These are phyloP conservation scores for Hirsutella rhossiliensis DNA, from an alignment of 2,329 filamentous ascomycete species.

Conservation along the genomic window DNA sequence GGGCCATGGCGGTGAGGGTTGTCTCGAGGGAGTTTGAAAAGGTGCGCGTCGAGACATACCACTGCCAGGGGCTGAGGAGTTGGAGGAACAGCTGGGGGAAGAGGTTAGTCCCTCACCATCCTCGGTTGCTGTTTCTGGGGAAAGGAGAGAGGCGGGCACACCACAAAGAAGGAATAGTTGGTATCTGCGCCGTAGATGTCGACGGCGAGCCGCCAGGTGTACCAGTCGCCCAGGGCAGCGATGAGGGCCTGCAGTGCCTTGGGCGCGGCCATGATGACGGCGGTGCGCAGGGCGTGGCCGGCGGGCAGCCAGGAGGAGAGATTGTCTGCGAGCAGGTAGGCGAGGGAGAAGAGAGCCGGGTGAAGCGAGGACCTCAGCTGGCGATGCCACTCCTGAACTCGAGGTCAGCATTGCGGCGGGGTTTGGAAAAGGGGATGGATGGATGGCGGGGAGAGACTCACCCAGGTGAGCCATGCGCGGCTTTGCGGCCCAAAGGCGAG, in stretches of 20 bases:
- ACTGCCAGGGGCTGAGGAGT: conserved; percentile 62
- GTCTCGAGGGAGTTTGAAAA: conserved; percentile 92
- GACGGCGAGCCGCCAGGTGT: conserved; percentile 71
- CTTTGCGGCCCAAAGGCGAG: conserved; percentile 66
- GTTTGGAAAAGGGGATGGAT: background rate
- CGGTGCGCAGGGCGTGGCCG: conserved; percentile 43
- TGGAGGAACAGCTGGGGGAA: conserved; percentile 22
- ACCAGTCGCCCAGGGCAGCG: conserved; percentile 71
- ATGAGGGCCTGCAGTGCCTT: conserved; percentile 65
- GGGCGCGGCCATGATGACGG: conserved; percentile 60
- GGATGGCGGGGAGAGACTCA: conserved; percentile 28
- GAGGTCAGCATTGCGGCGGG: conserved; percentile 5
- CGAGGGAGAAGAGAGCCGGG: conserved; percentile 69
- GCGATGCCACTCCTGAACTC: conserved; percentile 74
- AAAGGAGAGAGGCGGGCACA: conserved; percentile 21
- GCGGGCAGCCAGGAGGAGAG: conserved; percentile 42
- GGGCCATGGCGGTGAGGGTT: conserved; percentile 67
- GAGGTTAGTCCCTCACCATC: background rate
- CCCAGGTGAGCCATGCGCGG: conserved; percentile 94
- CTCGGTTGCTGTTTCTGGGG: background rate
- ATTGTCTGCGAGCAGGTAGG: conserved; percentile 53
- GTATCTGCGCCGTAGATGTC: conserved; percentile 57
- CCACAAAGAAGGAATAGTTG: conserved; percentile 55
- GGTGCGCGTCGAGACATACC: conserved; percentile 87
- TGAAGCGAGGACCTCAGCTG: conserved; percentile 84